Percentiles rank a stretch among this genome's conserved stretches.
phyloP scores from a whole-genome alignment of 2,329 filamentous ascomycete genomes.

The Pyrenophora seminiperda region DNA sequence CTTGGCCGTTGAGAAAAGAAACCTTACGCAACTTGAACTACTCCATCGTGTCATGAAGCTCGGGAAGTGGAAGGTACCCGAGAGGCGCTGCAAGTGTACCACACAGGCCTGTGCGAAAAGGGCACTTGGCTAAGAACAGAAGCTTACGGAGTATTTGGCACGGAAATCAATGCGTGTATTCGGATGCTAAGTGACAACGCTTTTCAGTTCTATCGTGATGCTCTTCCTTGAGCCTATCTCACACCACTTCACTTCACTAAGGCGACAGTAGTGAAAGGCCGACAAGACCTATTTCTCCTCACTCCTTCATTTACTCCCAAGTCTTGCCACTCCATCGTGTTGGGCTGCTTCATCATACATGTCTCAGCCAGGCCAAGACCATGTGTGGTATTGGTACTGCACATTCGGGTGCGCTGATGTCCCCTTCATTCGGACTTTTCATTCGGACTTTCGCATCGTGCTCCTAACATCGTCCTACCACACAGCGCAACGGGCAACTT shows the following conservation, averaged over 20 bases:
- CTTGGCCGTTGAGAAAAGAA: too few relatives aligned
- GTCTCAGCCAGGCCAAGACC: background rate
- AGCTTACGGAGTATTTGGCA: background rate
- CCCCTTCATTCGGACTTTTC: background rate
- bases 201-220: slow-evolving; percentile 17
- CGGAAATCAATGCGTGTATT: slow-evolving; percentile 18
- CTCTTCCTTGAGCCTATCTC: background rate
- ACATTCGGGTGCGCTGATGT: background rate
- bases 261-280: slow-evolving; percentile 20
- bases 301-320: background rate
- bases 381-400: background rate
- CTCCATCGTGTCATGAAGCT: too few relatives aligned
- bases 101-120: background rate
- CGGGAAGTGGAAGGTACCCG: background rate
- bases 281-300: background rate
- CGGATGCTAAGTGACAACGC: slow-evolving; percentile 17
- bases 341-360: background rate
- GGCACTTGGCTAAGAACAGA: background rate
- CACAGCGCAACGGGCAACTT: background rate
- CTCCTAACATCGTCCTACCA: slow-evolving; percentile 1
- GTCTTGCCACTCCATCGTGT: background rate
- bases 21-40: too few relatives aligned
- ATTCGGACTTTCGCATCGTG: background rate
- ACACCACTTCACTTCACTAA: slow-evolving; percentile 26
- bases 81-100: background rate